phyloP scores from a whole-genome alignment of 2,329 filamentous ascomycete genomes.

The Helicocarpus griseus region DNA sequence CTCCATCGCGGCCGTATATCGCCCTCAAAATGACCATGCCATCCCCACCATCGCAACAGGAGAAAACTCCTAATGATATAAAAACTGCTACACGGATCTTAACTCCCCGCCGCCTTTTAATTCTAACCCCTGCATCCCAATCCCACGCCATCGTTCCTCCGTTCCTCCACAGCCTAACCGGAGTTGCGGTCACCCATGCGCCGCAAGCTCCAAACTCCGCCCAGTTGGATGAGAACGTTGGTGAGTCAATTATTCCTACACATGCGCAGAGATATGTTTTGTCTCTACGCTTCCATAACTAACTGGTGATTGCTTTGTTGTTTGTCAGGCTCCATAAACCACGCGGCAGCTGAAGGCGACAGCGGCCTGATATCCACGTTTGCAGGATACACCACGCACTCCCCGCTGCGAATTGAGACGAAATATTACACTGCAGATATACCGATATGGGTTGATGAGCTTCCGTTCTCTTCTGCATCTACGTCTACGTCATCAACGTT shows the following conservation, averaged over 20 bases:
- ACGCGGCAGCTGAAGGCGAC: background rate
- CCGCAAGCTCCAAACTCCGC: conserved; percentile 9
- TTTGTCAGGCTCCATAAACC: no score
- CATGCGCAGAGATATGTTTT: no score
- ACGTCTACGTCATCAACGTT: background rate
- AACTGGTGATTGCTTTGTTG: no score
- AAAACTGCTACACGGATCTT: conserved; percentile 18
- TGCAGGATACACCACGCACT: conserved; percentile 38
- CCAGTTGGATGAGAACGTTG: background rate
- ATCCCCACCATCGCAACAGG: conserved; percentile 4
- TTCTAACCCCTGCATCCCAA: conserved; percentile 29
- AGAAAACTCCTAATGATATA: conserved; percentile 7
- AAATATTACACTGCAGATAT: conserved; percentile 37
- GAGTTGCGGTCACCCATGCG: conserved; percentile 18
- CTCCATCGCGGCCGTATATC: background rate
- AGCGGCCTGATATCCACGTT: conserved; percentile 23
- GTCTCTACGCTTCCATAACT: no score
- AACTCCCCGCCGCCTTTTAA: conserved; percentile 33
- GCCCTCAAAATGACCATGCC: background rate
- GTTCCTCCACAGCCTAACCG: conserved; percentile 29
- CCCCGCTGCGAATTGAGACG: conserved; percentile 31
- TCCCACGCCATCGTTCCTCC: conserved; percentile 27
- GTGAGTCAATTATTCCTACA: background rate
- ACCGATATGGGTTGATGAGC: conserved; percentile 39
- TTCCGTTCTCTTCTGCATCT: conserved; percentile 19